phyloP scores from a whole-genome alignment of 83 land plant genomes.

The Thuja plicata region DNA sequence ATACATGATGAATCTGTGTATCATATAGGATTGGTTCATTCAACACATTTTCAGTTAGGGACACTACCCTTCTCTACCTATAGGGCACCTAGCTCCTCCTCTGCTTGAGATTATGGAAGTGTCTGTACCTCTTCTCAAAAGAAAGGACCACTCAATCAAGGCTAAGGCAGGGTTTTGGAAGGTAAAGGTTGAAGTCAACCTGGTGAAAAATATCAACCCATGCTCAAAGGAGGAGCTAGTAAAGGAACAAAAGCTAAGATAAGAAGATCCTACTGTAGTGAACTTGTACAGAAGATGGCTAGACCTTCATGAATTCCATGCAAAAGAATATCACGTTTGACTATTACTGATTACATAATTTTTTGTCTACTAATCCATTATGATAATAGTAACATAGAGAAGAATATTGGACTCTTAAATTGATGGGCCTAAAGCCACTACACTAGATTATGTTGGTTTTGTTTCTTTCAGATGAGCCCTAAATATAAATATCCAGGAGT shows the following conservation, averaged over 20 bases:
- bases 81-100: no score
- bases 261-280: neutral
- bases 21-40: no score
- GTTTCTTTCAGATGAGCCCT: neutral
- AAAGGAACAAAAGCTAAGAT: neutral
- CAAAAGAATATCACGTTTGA: neutral
- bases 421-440: neutral
- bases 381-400: no score
- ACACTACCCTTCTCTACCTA: no score
- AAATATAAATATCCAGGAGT: neutral
- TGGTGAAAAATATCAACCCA: no score
- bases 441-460: neutral
- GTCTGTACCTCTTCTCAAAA: no score
- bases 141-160: neutral
- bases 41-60: no score
- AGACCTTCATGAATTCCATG: neutral
- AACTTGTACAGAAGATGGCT: neutral
- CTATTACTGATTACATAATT: neutral
- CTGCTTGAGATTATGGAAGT: no score
- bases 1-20: neutral
- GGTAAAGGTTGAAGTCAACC: neutral
- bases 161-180: neutral
- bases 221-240: neutral
- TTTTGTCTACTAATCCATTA: neutral
- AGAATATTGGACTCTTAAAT: no score